Evolutionary conservation across 306 rosid genomes (phyloP).

Genomic region (Quercus variabilis): DNA sequence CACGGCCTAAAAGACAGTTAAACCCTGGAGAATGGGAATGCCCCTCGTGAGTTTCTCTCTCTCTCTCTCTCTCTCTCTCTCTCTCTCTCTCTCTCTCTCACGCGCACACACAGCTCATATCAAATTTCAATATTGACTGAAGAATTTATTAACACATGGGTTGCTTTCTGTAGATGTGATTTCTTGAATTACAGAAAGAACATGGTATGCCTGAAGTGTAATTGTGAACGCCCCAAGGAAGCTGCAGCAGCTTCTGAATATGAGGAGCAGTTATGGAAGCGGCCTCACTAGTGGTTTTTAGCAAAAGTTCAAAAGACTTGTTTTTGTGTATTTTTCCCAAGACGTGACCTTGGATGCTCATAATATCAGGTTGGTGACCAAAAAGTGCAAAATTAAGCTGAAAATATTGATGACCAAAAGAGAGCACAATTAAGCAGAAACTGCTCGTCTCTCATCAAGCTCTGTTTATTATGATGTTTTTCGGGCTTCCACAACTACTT

Average conservation of each 20-base stretch:
- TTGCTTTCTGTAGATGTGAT: constrained; percentile 54
- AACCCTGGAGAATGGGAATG: constrained; percentile 78
- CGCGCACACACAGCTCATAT: too few relatives aligned
- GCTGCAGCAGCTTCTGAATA: constrained; percentile 18
- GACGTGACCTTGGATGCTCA: neutral
- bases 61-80: neutral
- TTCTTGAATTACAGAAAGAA: constrained; percentile 58
- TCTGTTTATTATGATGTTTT: neutral
- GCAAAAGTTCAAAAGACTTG: neutral
- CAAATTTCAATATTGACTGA: neutral
- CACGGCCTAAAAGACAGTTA: constrained; percentile 43
- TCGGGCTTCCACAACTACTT: neutral
- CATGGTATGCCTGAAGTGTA: constrained; percentile 56
- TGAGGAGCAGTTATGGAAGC: constrained; percentile 49
- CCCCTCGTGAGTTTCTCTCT: constrained; percentile 60
- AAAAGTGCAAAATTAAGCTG: neutral
- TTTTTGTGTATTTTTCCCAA: neutral
- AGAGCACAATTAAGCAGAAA: neutral
- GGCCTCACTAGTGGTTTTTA: constrained; percentile 5
- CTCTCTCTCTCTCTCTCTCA: neutral
- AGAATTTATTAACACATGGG: neutral
- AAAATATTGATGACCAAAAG: neutral
- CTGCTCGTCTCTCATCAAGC: neutral
- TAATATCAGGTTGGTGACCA: neutral
- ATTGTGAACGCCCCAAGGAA: constrained; percentile 36